These are phyloP conservation scores for Podila epigama DNA, from an alignment of 192 early-diverging fungal genomes.

Conservation along the genomic window DNA sequence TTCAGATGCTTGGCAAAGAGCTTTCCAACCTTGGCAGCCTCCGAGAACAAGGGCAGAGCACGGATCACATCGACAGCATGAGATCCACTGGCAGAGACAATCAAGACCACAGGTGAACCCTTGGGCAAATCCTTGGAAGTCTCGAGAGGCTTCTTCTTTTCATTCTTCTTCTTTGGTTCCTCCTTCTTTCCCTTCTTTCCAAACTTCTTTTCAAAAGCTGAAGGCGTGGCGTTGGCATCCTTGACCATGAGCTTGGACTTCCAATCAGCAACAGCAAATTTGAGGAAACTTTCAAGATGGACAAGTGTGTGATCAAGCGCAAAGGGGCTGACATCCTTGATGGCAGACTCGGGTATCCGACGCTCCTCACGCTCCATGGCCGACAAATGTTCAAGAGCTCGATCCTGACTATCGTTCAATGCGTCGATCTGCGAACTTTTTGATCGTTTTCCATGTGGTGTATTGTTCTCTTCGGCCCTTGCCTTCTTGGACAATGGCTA, in stretches of 20 bases:
- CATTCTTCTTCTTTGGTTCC: conserved; percentile 11
- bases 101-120: conserved; percentile 58
- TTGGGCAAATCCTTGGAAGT: conserved; percentile 34
- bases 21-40: conserved; percentile 69
- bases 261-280: conserved; percentile 51
- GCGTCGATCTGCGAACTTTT: conserved; percentile 45
- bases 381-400: conserved; percentile 50
- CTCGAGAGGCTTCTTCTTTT: conserved; percentile 54
- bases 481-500: conserved; percentile 37
- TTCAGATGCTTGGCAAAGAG: conserved; percentile 84
- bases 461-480: conserved; percentile 32
- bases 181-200: conserved; percentile 19
- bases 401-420: conserved; percentile 50
- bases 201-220: not conserved
- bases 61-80: conserved; percentile 67
- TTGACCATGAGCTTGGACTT: conserved; percentile 26
- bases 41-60: conserved; percentile 57
- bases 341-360: conserved; percentile 34
- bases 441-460: conserved; percentile 38
- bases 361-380: conserved; percentile 49
- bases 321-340: conserved; percentile 55
- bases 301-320: conserved; percentile 55
- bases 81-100: conserved; percentile 68
- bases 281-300: conserved; percentile 56
- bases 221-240: conserved; percentile 31